Evolutionary conservation across 306 rosid species (phyloP).

Genomic region (Arachis stenosperma): DNA sequence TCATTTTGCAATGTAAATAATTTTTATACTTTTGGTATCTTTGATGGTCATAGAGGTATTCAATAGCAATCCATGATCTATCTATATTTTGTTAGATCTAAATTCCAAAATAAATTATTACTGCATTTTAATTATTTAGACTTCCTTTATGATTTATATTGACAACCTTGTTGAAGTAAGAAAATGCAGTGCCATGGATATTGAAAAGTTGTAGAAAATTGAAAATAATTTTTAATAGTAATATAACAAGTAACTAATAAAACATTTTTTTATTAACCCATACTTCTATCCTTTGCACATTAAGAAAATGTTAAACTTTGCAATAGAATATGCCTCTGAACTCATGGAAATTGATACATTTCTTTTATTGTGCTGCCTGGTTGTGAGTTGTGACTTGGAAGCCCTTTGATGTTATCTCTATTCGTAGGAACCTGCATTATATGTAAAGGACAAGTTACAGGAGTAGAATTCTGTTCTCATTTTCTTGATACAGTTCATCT

Average conservation of each 20-base stretch:
- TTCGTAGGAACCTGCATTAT: neutral
- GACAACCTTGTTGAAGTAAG: neutral
- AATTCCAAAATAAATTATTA: neutral
- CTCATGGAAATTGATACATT: neutral
- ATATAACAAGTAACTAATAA: neutral
- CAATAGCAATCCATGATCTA: conserved; percentile 27
- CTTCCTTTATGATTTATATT: conserved; percentile 19
- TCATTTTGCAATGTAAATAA: conserved; percentile 56
- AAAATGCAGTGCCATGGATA: neutral
- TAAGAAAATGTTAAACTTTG: neutral
- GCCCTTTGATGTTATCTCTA: neutral
- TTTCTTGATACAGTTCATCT: no score
- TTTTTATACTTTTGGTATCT: conserved; percentile 78
- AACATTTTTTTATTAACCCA: conserved; percentile 20
- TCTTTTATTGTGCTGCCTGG: conserved; percentile 2
- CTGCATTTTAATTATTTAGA: neutral
- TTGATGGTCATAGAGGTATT: conserved; percentile 93
- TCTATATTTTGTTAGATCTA: conserved; percentile 8
- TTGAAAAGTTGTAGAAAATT: conserved; percentile 5
- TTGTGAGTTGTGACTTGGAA: neutral
- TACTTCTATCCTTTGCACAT: conserved; percentile 4
- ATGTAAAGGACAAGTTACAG: no score
- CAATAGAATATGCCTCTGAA: conserved; percentile 18
- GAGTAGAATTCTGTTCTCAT: no score
- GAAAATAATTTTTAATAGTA: conserved; percentile 10